Conservation (phyloP, 2,329 filamentous ascomycete species). For the Xylariaceae sp. region DNA sequence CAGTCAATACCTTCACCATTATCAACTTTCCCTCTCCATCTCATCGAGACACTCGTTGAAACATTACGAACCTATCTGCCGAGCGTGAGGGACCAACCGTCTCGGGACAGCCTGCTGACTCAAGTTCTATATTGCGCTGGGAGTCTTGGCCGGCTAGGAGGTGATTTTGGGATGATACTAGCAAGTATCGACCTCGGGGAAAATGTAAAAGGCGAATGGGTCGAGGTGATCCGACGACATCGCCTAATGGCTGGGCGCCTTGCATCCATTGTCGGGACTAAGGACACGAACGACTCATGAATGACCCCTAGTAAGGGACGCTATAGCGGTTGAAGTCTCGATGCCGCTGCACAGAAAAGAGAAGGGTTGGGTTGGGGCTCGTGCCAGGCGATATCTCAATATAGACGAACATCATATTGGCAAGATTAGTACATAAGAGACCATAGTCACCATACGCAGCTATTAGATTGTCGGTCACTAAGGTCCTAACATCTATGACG, state of each 20-base stretch:
- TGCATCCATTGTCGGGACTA: constrained; percentile 69
- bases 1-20: constrained; percentile 75
- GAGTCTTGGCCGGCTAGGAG: constrained; percentile 86
- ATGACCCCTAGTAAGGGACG: constrained; percentile 2
- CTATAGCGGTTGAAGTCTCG: constrained; percentile 14
- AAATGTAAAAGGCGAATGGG: constrained; percentile 73
- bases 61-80: constrained; percentile 80
- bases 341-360: not conserved
- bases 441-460: too few relatives aligned
- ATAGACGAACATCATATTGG: too few relatives aligned
- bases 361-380: too few relatives aligned
- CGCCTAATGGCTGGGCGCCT: constrained; percentile 80
- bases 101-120: constrained; percentile 85
- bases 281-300: constrained; percentile 42
- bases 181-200: constrained; percentile 60
- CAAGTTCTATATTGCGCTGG: constrained; percentile 93
- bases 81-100: constrained; percentile 78
- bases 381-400: too few relatives aligned
- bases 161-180: constrained; percentile 90
- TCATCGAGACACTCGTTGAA: constrained; percentile 80
- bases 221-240: constrained; percentile 87
- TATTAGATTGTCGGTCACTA: too few relatives aligned
- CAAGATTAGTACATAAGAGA: too few relatives aligned
- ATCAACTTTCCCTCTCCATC: constrained; percentile 81
- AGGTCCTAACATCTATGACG: too few relatives aligned